Evolutionary conservation across 2,329 filamentous ascomycete species (phyloP).

Genomic region (Fusarium illudens): DNA sequence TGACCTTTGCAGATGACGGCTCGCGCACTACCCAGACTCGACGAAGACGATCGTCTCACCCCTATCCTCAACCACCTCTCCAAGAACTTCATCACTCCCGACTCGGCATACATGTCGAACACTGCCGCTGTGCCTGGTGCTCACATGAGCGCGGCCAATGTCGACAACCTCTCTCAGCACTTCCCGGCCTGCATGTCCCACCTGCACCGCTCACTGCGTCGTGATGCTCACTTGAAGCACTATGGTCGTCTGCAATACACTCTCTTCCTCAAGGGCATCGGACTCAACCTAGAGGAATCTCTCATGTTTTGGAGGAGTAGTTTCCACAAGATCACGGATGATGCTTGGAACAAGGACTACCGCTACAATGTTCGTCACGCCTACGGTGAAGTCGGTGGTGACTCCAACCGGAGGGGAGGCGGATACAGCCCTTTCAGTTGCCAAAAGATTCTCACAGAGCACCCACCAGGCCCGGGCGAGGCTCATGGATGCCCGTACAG

Average conservation of each 20-base stretch:
- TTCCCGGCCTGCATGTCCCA: constrained; percentile 96
- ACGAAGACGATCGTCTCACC: constrained; percentile 91
- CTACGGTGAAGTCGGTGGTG: constrained; percentile 95
- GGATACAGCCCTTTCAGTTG: constrained; percentile 94
- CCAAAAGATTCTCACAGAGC: constrained; percentile 92
- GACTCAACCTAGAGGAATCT: constrained; percentile 89
- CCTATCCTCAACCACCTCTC: constrained; percentile 79
- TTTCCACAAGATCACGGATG: constrained; percentile 89
- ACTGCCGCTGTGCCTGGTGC: constrained; percentile 72
- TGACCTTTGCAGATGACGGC: constrained; percentile 72
- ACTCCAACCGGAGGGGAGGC: constrained; percentile 83
- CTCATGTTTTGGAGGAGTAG: constrained; percentile 88
- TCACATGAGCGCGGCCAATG: constrained; percentile 78
- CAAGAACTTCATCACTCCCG: constrained; percentile 93
- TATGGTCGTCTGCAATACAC: constrained; percentile 93
- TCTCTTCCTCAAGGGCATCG: constrained; percentile 95
- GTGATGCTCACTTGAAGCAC: constrained; percentile 92
- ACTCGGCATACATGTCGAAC: constrained; percentile 76
- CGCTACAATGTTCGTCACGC: constrained; percentile 94
- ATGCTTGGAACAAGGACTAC: constrained; percentile 97
- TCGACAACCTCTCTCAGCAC: constrained; percentile 81
- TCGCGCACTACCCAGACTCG: constrained; percentile 88
- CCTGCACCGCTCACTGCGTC: constrained; percentile 83
- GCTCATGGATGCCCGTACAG: constrained; percentile 96
- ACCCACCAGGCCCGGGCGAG: constrained; percentile 85